phyloP scores from a whole-genome alignment of 75 land plant species.

The Adiantum capillusveneris region DNA sequence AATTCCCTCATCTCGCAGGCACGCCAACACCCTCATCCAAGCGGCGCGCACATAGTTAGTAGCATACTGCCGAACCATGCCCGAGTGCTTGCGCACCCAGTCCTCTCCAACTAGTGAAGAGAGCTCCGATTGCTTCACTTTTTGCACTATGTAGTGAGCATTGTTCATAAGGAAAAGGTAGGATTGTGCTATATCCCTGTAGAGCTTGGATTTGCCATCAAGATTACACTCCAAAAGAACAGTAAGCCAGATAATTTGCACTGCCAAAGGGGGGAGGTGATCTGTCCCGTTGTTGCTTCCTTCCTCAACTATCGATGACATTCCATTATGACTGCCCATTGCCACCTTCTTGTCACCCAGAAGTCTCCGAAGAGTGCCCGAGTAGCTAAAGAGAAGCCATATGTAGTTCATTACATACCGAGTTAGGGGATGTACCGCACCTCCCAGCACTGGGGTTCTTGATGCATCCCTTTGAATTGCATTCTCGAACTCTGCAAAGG shows the following conservation, averaged over 20 bases:
- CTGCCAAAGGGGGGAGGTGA: constrained; percentile 25
- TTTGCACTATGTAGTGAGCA: constrained; percentile 54
- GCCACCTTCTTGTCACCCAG: constrained; percentile 25
- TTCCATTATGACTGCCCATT: constrained; percentile 6
- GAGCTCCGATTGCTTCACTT: constrained; percentile 49
- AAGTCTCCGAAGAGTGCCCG: constrained; percentile 32
- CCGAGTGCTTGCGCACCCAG: constrained; percentile 44
- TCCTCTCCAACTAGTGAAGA: constrained; percentile 49
- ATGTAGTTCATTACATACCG: constrained; percentile 61
- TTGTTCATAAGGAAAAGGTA: constrained; percentile 71
- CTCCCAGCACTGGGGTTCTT: constrained; percentile 40
- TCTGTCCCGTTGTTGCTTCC: background rate
- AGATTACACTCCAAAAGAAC: constrained; percentile 53
- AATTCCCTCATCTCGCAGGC: constrained; percentile 42
- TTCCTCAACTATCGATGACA: constrained; percentile 4
- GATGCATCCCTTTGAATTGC: constrained; percentile 57
- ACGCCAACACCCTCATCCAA: constrained; percentile 52
- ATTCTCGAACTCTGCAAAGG: constrained; percentile 54
- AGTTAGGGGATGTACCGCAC: constrained; percentile 66
- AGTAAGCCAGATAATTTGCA: constrained; percentile 44
- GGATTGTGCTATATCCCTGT: constrained; percentile 47
- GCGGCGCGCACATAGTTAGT: constrained; percentile 43
- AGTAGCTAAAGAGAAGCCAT: constrained; percentile 40
- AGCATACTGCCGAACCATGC: constrained; percentile 35
- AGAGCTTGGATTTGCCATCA: constrained; percentile 52